Evolutionary conservation across 2,329 filamentous ascomycete genomes (phyloP), one percentile per base, ranked within the genome.

Genomic region (Ophiostoma tasmaniense): DNA sequence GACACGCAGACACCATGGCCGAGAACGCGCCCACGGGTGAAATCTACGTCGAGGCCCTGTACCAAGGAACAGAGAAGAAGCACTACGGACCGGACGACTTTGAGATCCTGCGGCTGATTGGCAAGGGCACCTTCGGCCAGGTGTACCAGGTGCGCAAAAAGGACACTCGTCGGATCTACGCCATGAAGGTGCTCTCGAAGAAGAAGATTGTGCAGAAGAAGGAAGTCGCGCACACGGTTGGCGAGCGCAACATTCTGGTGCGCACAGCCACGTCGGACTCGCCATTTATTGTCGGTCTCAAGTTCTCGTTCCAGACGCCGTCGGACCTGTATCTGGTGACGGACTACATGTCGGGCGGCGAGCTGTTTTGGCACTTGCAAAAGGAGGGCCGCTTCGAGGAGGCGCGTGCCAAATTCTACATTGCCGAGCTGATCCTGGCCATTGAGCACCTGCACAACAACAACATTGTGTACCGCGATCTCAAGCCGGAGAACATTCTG

Each of bases 121-220:
- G 95, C 72, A 98, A 98, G 80, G 95, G 95, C 68, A 99, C 95
- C 0, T 99, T 99, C 77, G 95, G 95, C 0, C 95, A 99, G 78
- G 95, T 99, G 1, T 99, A 98, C 77, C 95, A 99, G 78, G 95
- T 99, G 7, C 90, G 92, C 74, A 99, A 99, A 85, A 95, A 92
- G 82, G 95, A 99, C 77, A 97, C 94, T 0, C 88, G 89, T 75
- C 89, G 95, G 62, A 97, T 99, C 71, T 99, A 99, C 76, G 95
- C 95, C 71, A 99, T 99, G 95, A 99, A 99, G 80, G 94, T 99
- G 1, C 83, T 99, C 39, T 97, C 95, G 66, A 99, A 99, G 84
- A 99, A 99, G 83, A 95, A 99, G 67, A 99, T 99, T 75, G 95
- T 99, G 33, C 95, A 99, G 80, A 99, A 99, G 86, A 99, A 99